Percentiles rank a stretch among this genome's conserved stretches.
Conservation (phyloP, 108 stramenopile species). For the Cylindrotheca fusiformis region DNA sequence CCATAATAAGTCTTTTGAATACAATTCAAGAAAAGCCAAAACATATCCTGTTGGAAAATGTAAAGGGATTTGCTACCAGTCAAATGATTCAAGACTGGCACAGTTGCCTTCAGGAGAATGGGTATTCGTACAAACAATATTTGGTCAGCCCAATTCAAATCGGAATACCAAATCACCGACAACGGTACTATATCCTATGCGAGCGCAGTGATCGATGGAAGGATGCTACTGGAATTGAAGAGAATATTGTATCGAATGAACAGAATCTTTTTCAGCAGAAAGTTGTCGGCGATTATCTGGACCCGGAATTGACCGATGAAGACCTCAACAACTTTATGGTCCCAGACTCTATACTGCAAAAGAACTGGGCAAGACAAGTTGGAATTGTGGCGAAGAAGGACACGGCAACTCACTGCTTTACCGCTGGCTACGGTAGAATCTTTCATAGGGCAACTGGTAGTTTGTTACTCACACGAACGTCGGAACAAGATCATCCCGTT, state of each 20-base stretch:
- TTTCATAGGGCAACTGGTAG: conserved; percentile 42
- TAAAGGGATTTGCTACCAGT: conserved; percentile 37
- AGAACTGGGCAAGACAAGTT: conserved; percentile 37
- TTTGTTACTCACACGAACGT: conserved; percentile 12
- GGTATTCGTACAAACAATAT: conserved; percentile 28
- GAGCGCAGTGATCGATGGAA: conserved; percentile 30
- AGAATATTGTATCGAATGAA: neutral
- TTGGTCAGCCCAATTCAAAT: conserved; percentile 35
- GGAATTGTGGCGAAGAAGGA: conserved; percentile 26
- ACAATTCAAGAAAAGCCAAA: conserved; percentile 11
- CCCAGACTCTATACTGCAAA: conserved; percentile 10
- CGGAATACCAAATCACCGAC: conserved; percentile 52
- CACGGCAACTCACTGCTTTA: conserved; percentile 46
- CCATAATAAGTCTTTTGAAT: conserved; percentile 20
- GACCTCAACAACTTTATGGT: conserved; percentile 18
- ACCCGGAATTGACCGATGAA: neutral
- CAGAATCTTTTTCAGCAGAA: neutral
- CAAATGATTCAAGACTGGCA: conserved; percentile 23
- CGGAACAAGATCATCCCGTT: neutral
- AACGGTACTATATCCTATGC: conserved; percentile 41
- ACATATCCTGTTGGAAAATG: conserved; percentile 56
- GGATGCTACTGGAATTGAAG: neutral
- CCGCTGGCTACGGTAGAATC: conserved; percentile 44
- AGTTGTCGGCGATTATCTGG: conserved; percentile 12
- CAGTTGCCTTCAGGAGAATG: conserved; percentile 21